phyloP scores from a whole-genome alignment of 2,329 filamentous ascomycete genomes.

The Calcarisporium arbuscula region DNA sequence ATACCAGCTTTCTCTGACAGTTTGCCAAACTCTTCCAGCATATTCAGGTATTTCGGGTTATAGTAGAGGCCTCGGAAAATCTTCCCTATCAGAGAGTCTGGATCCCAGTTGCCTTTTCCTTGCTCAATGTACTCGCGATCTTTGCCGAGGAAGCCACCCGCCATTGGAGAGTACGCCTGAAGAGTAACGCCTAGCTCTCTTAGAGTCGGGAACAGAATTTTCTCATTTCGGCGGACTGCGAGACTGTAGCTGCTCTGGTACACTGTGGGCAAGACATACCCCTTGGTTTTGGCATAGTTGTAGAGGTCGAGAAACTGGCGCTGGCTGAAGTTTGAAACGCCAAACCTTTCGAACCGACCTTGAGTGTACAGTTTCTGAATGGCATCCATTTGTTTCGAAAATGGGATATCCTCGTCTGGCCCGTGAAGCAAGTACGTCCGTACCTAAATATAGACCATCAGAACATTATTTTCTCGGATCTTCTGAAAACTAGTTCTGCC shows the following conservation, averaged over 20 bases:
- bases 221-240: constrained; percentile 30
- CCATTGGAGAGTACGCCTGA: constrained; percentile 44
- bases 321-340: constrained; percentile 37
- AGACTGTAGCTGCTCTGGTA: constrained; percentile 39
- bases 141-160: constrained; percentile 54
- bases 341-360: constrained; percentile 33
- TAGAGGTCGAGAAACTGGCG: constrained; percentile 30
- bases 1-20: constrained; percentile 44
- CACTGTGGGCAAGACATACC: constrained; percentile 33
- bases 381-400: constrained; percentile 55
- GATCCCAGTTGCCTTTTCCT: constrained; percentile 43
- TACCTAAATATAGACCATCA: constrained; percentile 1
- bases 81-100: constrained; percentile 46
- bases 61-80: constrained; percentile 11
- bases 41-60: constrained; percentile 40
- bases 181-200: constrained; percentile 35
- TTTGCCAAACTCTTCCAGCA: constrained; percentile 34
- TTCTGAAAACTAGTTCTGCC: neutral
- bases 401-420: constrained; percentile 40
- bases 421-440: constrained; percentile 57
- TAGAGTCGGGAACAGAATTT: constrained; percentile 34
- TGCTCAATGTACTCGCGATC: constrained; percentile 18
- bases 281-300: constrained; percentile 26
- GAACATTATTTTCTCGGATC: neutral
- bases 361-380: constrained; percentile 55